Evolutionary conservation across 129 eudicot species (phyloP), one percentile per base, ranked within the genome.

Genomic region (Flaveria linearis): DNA sequence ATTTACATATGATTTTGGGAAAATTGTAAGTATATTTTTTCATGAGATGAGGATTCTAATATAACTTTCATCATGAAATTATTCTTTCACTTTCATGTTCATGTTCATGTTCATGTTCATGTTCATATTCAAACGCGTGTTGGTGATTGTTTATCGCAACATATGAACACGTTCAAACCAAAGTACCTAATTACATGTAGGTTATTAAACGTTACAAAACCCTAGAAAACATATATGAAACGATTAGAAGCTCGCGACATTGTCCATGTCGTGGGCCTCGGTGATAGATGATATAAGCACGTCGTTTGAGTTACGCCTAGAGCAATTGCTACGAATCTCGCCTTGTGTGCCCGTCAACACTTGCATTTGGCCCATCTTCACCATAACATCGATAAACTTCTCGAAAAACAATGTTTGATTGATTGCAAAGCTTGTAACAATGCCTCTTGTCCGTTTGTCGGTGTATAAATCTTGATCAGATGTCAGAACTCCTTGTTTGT

Each of bases 401-500:
- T 89, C 93, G 43, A 77, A 92, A 63, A 92, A 92, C 86, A 89
- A 66, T 0, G 82, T 75, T 65, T 87, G 93, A n/a, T 92, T 85
- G 8, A 80, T 56, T 0, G 96, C 97, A 63, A 92, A 92, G 75
- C 74, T 68, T 9, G 74, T 81, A 0, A 92, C 96, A 10, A 86
- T 89, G 45, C 68, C 43, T 7, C 83, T 67, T 0, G 93, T 92
- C 80, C 89, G 72, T n/a, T 70, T 30, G 56, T 89, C 84, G 1
- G 85, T 87, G 86, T 79, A 87, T 76, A 92, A 73, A 43, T 80
- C 91, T 65, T 89, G 90, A 67, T 92, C 96, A 2, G 96, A 84
- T 0, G 87, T 82, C 68, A 89, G 67, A 3, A 89, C 64, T 1
- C 91, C 91, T 69, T 87, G 91, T 18, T 85, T 78, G 50, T 89